These are phyloP conservation scores for Eucalyptus curtisii DNA, from an alignment of 345 rosid species.

Conservation along the genomic window DNA sequence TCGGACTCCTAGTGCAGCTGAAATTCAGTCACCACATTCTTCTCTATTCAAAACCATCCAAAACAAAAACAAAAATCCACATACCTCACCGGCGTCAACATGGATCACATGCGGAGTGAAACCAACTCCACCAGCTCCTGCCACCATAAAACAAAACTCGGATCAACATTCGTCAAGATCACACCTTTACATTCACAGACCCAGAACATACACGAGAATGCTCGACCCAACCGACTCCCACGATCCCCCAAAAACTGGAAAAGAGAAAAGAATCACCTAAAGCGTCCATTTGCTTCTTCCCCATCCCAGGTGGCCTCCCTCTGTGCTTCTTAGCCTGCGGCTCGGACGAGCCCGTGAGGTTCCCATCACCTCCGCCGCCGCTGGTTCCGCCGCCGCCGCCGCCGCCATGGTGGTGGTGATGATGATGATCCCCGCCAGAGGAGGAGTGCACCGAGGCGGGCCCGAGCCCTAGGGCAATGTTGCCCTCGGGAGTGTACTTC, in stretches of 20 bases:
- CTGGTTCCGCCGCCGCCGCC: background rate
- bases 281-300: slow-evolving; percentile 88
- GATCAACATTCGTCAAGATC: background rate
- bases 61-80: background rate
- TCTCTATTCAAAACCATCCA: background rate
- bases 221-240: background rate
- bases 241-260: background rate
- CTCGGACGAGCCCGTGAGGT: slow-evolving; percentile 22
- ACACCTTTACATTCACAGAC: background rate
- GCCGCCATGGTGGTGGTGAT: background rate
- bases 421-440: slow-evolving; percentile 20
- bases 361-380: background rate
- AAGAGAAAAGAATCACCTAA: slow-evolving; percentile 30
- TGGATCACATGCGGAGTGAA: slow-evolving; percentile 95
- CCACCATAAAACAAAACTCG: background rate
- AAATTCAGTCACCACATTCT: background rate
- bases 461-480: slow-evolving; percentile 67
- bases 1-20: background rate
- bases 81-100: slow-evolving; percentile 84
- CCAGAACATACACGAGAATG: background rate
- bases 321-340: slow-evolving; percentile 49
- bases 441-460: slow-evolving; percentile 45
- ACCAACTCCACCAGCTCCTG: slow-evolving; percentile 86
- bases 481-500: slow-evolving; percentile 78
- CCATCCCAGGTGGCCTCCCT: slow-evolving; percentile 95